A percentile compares a stretch with the other conserved stretches of the same genome.
phyloP scores from a whole-genome alignment of 2,329 filamentous ascomycete genomes.

The Trichoderma sp. region DNA sequence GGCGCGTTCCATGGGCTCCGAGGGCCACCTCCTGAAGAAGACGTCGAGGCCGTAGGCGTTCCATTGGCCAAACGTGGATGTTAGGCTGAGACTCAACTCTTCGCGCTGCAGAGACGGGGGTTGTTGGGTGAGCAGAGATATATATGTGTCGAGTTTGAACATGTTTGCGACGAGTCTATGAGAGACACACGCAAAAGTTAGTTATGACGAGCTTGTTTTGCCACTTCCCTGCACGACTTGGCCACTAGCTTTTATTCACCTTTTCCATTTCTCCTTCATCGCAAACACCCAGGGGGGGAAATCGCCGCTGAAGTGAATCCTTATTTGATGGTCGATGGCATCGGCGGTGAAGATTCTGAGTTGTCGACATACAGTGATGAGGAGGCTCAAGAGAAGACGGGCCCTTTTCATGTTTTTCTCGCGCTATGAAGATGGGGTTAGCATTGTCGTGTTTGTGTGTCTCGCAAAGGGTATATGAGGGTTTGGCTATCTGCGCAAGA shows the following conservation, averaged over 20 bases:
- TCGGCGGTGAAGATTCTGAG: constrained; percentile 37
- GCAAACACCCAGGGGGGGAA: constrained; percentile 37
- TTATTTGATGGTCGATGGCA: constrained; percentile 35
- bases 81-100: constrained; percentile 37
- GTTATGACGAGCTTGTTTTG: neutral
- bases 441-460: neutral
- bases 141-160: constrained; percentile 40
- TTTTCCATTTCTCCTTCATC: constrained; percentile 35
- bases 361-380: constrained; percentile 36
- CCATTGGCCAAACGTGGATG: constrained; percentile 35
- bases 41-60: constrained; percentile 38
- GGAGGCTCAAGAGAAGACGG: constrained; percentile 34
- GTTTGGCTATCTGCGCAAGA: neutral
- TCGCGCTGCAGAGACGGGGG: constrained; percentile 34
- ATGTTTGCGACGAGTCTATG: constrained; percentile 34
- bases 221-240: neutral
- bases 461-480: neutral
- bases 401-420: constrained; percentile 33
- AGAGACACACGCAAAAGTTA: neutral
- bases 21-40: constrained; percentile 34
- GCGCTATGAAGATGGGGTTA: constrained; percentile 26
- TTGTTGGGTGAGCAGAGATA: constrained; percentile 34
- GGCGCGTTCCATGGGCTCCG: constrained; percentile 33
- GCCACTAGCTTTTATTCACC: constrained; percentile 26
- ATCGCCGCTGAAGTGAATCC: constrained; percentile 35